A percentile compares a stretch with the other conserved stretches of the same genome.
Evolutionary conservation across 139 green algal species (phyloP).

Genomic region (Chlorella sp.): DNA sequence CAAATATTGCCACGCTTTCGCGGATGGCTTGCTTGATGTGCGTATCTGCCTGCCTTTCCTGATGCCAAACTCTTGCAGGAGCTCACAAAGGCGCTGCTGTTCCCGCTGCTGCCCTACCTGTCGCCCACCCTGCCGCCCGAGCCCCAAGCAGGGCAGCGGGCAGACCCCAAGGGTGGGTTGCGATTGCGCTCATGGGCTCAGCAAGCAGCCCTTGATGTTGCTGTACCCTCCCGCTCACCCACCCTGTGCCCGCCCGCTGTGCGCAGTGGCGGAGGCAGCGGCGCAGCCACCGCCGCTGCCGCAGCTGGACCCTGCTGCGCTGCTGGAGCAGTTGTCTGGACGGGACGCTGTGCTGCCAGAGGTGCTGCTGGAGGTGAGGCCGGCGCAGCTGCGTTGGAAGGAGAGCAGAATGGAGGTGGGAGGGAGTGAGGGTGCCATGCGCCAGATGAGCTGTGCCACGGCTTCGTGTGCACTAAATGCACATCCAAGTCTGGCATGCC

Average conservation of each 20-base stretch:
- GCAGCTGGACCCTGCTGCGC: not conserved
- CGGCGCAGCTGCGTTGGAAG: too few species aligned
- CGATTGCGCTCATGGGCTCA: not conserved
- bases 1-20: too few species aligned
- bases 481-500: too few species aligned
- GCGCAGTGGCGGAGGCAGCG: not conserved
- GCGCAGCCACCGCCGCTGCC: slow-evolving; percentile 22
- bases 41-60: too few species aligned
- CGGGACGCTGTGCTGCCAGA: not conserved
- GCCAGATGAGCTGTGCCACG: too few species aligned
- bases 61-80: slow-evolving; percentile 51
- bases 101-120: slow-evolving; percentile 80
- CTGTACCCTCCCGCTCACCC: too few species aligned
- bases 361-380: slow-evolving; percentile 4
- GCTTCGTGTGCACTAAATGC: too few species aligned
- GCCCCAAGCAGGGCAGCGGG: not conserved
- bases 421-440: too few species aligned
- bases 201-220: too few species aligned
- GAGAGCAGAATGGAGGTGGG: too few species aligned
- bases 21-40: too few species aligned
- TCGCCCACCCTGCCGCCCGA: slow-evolving; percentile 50
- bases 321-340: not conserved
- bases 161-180: slow-evolving; percentile 7
- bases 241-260: too few species aligned
- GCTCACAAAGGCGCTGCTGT: slow-evolving; percentile 81